phyloP scores from a whole-genome alignment of 345 rosid species.

The Pugionium dolabratum region DNA sequence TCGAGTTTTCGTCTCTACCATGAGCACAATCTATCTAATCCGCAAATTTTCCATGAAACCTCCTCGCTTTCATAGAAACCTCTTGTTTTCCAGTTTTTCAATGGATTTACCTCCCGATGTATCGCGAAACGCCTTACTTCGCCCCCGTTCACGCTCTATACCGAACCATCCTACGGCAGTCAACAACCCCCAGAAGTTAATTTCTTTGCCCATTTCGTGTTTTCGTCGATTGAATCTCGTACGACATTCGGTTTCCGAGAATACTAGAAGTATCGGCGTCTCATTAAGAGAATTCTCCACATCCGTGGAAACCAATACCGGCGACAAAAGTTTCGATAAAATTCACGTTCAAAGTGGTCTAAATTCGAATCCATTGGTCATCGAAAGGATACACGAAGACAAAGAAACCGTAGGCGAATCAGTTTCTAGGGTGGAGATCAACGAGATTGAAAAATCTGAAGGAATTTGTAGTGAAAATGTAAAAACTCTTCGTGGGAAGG shows the following conservation, averaged over 20 bases:
- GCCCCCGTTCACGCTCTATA: constrained; percentile 36
- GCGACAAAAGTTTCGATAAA: constrained; percentile 62
- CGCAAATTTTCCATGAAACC: constrained; percentile 47
- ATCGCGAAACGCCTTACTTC: constrained; percentile 32
- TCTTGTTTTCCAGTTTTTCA: constrained; percentile 30
- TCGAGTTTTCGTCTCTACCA: constrained; percentile 7
- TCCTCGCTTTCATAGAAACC: constrained; percentile 40
- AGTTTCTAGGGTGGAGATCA: constrained; percentile 35
- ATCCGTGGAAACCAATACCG: constrained; percentile 63
- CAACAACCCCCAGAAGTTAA: constrained; percentile 33
- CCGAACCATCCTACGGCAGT: constrained; percentile 28
- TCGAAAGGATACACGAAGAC: constrained; percentile 65
- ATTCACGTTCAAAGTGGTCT: constrained; percentile 59
- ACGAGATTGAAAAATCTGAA: constrained; percentile 26
- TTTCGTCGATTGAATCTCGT: constrained; percentile 39
- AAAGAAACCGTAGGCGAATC: constrained; percentile 49
- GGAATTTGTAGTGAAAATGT: not conserved
- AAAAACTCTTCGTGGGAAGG: constrained; percentile 4
- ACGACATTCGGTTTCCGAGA: constrained; percentile 29
- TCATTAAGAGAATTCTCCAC: constrained; percentile 53
- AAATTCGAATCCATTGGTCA: constrained; percentile 57
- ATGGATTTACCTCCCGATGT: constrained; percentile 27
- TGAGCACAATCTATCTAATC: constrained; percentile 45
- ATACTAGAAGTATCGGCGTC: constrained; percentile 38
- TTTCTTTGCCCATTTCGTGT: constrained; percentile 28